Base-by-base conservation (phyloP, 2,329 filamentous ascomycete species). In the Diaporthe sp. region DNA sequence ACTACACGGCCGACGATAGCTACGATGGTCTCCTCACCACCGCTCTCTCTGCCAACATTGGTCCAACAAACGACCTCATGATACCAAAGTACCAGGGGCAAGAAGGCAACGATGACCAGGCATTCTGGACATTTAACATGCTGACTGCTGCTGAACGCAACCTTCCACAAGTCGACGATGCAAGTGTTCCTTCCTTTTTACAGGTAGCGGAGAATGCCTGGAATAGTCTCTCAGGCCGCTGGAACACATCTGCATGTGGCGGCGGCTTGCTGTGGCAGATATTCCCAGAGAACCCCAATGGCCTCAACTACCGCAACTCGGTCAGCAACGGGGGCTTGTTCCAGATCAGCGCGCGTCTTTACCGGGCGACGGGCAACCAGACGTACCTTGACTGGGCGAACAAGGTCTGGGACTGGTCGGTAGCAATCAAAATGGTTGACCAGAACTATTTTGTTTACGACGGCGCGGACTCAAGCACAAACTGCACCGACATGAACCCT, bases 201-300 rank as follows among this genome's bases (percentile, higher is more conserved):
- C 85, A 92, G 33, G 87, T 97, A 35, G 90, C 90, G 10, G 87
- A 89, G 78, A 94, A 93, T 77, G 89, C 94, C 42, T 97, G 94
- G 87, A 92, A 95, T 81, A 88, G 89, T 57, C 92, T 95, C 79
- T 88, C 87, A 7, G 82, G 83, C 30, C 90, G 95, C 60, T 97
- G 95, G 95, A 92, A 96, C 81, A 87, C 85, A 0, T 84, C 86
- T 0, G 83, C 85, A 52, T 97, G 95, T 79, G 87, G 87, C 35
- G 95, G 95, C 75, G 95, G 95, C 6, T 84, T 97, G 61, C 87
- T 91, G 73, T 96, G 94, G 94, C 95, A 97, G 85, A 95, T 97
- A 78, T 96, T 92, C 82, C 85, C 89, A 1, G 90, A 89, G 78
- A 96, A 97, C 81, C 85, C 86, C 61, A 91, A 91, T 76, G 95